Evolutionary conservation across 176 grass and related monocot species (phyloP).

Genomic region (Oryza glaberrima): DNA sequence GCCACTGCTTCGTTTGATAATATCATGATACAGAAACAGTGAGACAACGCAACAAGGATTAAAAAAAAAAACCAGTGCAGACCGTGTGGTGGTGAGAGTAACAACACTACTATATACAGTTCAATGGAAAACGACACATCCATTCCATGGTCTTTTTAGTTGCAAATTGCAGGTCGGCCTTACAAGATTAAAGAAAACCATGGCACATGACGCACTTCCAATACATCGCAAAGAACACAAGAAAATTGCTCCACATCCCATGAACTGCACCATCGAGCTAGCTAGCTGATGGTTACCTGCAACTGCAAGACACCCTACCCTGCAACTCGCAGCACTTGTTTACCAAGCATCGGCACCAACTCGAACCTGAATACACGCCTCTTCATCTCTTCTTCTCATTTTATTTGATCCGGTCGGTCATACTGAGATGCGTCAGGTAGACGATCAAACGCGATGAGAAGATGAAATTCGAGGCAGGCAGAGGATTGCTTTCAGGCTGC

Average conservation of each 20-base stretch:
- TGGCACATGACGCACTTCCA: neutral
- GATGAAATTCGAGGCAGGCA: neutral
- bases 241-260: neutral
- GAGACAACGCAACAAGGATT: no score
- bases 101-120: neutral
- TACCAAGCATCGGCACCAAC: conserved; percentile 3
- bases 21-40: neutral
- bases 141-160: neutral
- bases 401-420: neutral
- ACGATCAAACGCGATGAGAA: neutral
- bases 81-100: neutral
- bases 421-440: neutral
- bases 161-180: neutral
- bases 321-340: neutral
- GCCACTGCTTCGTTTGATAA: neutral
- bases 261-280: neutral
- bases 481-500: conserved; percentile 19
- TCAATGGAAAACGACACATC: neutral
- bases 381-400: neutral
- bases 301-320: neutral
- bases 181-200: neutral
- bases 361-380: neutral
- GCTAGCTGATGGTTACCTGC: conserved; percentile 6
- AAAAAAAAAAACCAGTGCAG: neutral
- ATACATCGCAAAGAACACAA: neutral